A percentile compares a stretch with the other conserved stretches of the same genome.
phyloP scores from a whole-genome alignment of 805 yeast genomes.

The Starmera quercuum region DNA sequence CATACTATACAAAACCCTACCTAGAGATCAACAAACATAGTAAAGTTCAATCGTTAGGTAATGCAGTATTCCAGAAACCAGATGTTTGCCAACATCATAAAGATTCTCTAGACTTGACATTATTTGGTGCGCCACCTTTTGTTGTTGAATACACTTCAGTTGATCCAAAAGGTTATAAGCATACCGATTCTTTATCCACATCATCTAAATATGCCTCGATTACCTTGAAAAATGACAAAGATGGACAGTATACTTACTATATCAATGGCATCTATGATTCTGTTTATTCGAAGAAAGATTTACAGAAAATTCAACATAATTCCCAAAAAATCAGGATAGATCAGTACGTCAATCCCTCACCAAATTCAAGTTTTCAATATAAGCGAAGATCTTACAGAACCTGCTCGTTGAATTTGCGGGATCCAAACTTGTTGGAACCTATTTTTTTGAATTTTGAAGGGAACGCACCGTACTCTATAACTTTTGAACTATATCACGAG shows the following conservation, averaged over 20 bases:
- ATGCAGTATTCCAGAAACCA: conserved; percentile 22
- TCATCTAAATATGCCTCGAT: conserved; percentile 44
- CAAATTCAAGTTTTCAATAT: conserved; percentile 44
- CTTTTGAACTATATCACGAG: conserved; percentile 53
- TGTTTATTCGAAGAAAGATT: conserved; percentile 40
- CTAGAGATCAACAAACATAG: conserved; percentile 29
- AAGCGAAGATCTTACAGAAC: conserved; percentile 42
- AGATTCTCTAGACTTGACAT: conserved; percentile 39
- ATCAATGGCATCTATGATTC: conserved; percentile 62
- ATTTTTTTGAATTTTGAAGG: conserved; percentile 55
- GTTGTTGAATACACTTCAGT: conserved; percentile 57
- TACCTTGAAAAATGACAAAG: conserved; percentile 31
- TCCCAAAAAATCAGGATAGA: conserved; percentile 29
- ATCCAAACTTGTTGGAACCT: conserved; percentile 32
- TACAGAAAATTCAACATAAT: conserved; percentile 20
- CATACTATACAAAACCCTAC: conserved; percentile 39
- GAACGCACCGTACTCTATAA: conserved; percentile 50
- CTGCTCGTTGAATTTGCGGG: conserved; percentile 33
- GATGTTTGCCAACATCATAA: conserved; percentile 43
- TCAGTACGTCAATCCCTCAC: conserved; percentile 55
- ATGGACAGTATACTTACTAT: conserved; percentile 57
- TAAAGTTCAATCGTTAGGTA: conserved; percentile 16
- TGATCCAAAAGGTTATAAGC: conserved; percentile 45
- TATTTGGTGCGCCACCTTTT: conserved; percentile 61
- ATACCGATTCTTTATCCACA: conserved; percentile 35